A percentile compares a stretch with the other conserved stretches of the same genome.
These are phyloP conservation scores for Phenoliferia sp. DNA, from an alignment of 1,284 basidiomycete genomes.

Conservation along the genomic window DNA sequence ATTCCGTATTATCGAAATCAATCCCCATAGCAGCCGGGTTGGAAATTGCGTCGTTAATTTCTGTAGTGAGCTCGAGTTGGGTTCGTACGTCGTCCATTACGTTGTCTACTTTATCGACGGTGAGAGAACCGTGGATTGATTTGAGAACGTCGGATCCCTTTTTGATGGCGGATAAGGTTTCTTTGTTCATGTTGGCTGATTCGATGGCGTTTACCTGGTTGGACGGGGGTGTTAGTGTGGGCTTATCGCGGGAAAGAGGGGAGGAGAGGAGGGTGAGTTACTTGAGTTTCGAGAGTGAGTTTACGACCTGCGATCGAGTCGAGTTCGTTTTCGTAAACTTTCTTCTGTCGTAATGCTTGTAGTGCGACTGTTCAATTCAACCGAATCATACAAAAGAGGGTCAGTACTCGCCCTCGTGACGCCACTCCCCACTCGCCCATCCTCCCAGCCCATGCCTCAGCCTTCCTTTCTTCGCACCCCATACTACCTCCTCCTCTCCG, in stretches of 20 bases:
- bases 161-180: slow-evolving; percentile 98
- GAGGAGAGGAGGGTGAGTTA: slow-evolving; percentile 13
- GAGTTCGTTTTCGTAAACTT: slow-evolving; percentile 80
- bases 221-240: neutral
- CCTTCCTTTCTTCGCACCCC: neutral
- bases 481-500: neutral
- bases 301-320: slow-evolving; percentile 81
- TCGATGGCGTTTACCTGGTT: slow-evolving; percentile 82
- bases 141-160: slow-evolving; percentile 87
- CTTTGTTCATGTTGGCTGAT: slow-evolving; percentile 95
- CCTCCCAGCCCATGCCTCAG: neutral
- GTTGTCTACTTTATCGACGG: slow-evolving; percentile 84
- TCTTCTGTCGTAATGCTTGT: slow-evolving; percentile 91
- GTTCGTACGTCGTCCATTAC: slow-evolving; percentile 88
- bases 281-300: slow-evolving; percentile 91
- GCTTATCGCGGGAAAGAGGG: neutral
- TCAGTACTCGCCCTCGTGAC: neutral
- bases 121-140: slow-evolving; percentile 83
- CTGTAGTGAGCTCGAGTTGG: slow-evolving; percentile 89
- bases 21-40: slow-evolving; percentile 64
- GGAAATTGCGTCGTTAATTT: slow-evolving; percentile 92
- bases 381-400: slow-evolving; percentile 45
- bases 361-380: slow-evolving; percentile 54
- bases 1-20: slow-evolving; percentile 62
- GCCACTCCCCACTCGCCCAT: neutral